Evolutionary conservation across 495 filamentous ascomycete genomes (phyloP).

Genomic region (Hyaloscypha bicolor): DNA sequence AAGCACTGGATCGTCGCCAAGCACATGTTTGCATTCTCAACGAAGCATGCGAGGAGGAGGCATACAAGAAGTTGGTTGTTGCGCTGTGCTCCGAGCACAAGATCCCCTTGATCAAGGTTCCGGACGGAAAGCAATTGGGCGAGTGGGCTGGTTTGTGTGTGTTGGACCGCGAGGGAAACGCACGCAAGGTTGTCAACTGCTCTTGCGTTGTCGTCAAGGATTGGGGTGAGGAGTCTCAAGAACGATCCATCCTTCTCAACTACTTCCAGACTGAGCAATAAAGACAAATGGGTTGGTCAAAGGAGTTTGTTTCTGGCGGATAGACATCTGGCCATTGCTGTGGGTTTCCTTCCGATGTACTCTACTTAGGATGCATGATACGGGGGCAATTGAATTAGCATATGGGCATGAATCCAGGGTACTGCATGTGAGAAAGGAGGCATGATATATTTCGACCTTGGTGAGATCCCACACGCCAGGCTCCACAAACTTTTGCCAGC

Average conservation of each 20-base stretch:
- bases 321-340: conserved; percentile 32
- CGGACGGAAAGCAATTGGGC: conserved; percentile 98
- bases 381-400: conserved; percentile 33
- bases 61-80: conserved; percentile 99
- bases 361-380: conserved; percentile 33
- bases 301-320: conserved; percentile 30
- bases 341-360: conserved; percentile 31
- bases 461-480: conserved; percentile 19
- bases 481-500: conserved; percentile 8
- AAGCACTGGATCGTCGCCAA: conserved; percentile 96
- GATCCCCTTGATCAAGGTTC: conserved; percentile 99
- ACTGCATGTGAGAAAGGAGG: conserved; percentile 4
- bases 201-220: conserved; percentile 98
- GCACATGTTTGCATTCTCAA: conserved; percentile 99
- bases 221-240: conserved; percentile 99
- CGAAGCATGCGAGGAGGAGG: conserved; percentile 99
- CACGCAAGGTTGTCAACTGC: conserved; percentile 99
- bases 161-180: conserved; percentile 98
- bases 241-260: conserved; percentile 96
- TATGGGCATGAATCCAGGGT: conserved; percentile 23
- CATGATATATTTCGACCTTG: not conserved
- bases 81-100: conserved; percentile 98
- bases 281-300: conserved; percentile 31
- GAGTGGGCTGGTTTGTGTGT: conserved; percentile 99
- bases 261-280: conserved; percentile 93